phyloP scores from a whole-genome alignment of 208 protist genomes.

The Wallacemonas sp. region DNA sequence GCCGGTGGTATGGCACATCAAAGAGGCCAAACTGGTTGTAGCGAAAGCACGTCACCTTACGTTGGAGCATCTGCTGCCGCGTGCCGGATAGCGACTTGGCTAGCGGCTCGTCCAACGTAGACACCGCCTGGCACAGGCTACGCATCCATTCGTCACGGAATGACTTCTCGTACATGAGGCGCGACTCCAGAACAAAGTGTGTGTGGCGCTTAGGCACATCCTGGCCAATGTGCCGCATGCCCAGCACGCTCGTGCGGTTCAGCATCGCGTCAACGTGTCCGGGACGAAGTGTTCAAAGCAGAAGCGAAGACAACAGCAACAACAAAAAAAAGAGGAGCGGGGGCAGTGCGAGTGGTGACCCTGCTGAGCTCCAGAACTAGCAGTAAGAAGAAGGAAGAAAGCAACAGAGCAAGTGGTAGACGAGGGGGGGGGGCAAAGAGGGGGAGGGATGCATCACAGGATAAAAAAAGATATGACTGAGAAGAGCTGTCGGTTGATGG shows the following conservation, averaged over 20 bases:
- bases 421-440: neutral
- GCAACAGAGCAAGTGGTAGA: neutral
- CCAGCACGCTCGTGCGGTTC: conserved; percentile 22
- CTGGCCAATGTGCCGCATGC: conserved; percentile 86
- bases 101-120: conserved; percentile 77
- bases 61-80: conserved; percentile 80
- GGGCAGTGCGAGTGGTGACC: too few relatives aligned
- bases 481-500: too few relatives aligned
- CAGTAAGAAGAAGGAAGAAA: neutral
- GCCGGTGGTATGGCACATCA: conserved; percentile 75
- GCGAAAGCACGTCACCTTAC: conserved; percentile 85
- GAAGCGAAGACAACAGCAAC: neutral
- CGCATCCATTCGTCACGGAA: conserved; percentile 90
- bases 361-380: too few relatives aligned
- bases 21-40: conserved; percentile 93
- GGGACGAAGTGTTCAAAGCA: neutral
- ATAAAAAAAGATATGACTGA: too few relatives aligned
- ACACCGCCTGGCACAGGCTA: conserved; percentile 75
- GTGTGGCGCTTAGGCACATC: conserved; percentile 87
- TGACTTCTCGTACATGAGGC: conserved; percentile 92
- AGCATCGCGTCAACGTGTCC: conserved; percentile 33
- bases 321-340: neutral
- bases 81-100: conserved; percentile 69
- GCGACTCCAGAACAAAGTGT: conserved; percentile 83
- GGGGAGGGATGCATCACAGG: too few relatives aligned